phyloP scores from a whole-genome alignment of 306 rosid species.

The Vigna nakashimae region DNA sequence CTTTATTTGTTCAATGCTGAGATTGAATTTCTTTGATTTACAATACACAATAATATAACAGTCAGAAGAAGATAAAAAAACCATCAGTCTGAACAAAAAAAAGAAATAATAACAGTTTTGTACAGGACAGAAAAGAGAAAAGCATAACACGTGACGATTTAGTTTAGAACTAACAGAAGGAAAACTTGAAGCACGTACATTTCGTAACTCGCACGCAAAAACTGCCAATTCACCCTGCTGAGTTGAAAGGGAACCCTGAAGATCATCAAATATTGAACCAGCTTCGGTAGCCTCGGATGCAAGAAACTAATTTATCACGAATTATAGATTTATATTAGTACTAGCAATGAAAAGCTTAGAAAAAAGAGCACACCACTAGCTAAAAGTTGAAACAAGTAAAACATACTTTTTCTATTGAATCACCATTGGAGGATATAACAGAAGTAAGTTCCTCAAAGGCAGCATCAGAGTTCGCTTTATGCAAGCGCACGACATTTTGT shows the following conservation, averaged over 20 bases:
- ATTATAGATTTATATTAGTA: not conserved
- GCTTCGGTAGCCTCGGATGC: constrained; percentile 62
- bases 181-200: constrained; percentile 53
- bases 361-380: not conserved
- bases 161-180: too few relatives aligned
- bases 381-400: not conserved
- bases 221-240: constrained; percentile 72
- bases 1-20: constrained; percentile 65
- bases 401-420: constrained; percentile 79
- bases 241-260: constrained; percentile 72
- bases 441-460: constrained; percentile 73
- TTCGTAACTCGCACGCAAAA: constrained; percentile 76
- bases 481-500: constrained; percentile 93
- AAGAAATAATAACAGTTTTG: not conserved
- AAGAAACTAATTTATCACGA: constrained; percentile 67
- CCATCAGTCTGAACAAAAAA: not conserved
- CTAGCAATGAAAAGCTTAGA: constrained; percentile 24
- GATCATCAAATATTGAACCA: constrained; percentile 68
- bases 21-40: constrained; percentile 63
- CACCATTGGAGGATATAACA: constrained; percentile 64
- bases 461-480: constrained; percentile 79
- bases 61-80: constrained; percentile 10
- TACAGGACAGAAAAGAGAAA: not conserved
- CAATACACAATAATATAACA: constrained; percentile 42
- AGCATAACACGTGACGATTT: not conserved